phyloP scores from a whole-genome alignment of 257 asterid genomes.

The Solanum infundibuliforme region DNA sequence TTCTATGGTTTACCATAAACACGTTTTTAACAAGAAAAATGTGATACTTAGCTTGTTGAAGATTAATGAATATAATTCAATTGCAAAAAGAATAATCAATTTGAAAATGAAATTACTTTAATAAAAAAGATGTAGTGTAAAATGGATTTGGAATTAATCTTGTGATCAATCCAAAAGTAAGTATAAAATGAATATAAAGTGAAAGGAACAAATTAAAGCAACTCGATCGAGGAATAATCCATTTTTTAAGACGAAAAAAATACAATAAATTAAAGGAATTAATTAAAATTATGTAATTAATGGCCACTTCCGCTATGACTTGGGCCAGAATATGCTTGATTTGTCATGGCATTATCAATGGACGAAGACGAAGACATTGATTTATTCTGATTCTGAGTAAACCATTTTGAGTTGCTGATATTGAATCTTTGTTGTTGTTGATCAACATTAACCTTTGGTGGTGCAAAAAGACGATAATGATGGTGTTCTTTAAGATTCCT shows the following conservation, averaged over 20 bases:
- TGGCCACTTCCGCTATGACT: constrained; percentile 15
- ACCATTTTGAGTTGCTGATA: background rate
- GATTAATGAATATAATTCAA: background rate
- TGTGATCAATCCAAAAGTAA: background rate
- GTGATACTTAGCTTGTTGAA: background rate
- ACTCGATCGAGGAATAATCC: background rate
- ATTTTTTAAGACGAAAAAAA: background rate
- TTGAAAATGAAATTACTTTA: background rate
- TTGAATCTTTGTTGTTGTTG: background rate
- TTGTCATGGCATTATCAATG: background rate
- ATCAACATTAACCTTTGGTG: background rate
- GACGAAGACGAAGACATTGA: background rate
- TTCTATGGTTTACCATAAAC: background rate
- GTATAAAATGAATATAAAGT: background rate
- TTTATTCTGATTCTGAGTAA: background rate
- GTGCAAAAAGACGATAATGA: background rate
- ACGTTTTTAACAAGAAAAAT: background rate
- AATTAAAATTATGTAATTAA: background rate
- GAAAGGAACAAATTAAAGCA: background rate
- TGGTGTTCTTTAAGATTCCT: background rate
- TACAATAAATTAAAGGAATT: background rate
- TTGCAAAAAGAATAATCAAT: background rate
- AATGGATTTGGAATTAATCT: background rate
- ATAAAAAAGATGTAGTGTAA: background rate
- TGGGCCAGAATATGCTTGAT: constrained; percentile 18